Base-by-base conservation (phyloP, 2,329 filamentous ascomycete genomes). In the Rhinocladiella similis region DNA sequence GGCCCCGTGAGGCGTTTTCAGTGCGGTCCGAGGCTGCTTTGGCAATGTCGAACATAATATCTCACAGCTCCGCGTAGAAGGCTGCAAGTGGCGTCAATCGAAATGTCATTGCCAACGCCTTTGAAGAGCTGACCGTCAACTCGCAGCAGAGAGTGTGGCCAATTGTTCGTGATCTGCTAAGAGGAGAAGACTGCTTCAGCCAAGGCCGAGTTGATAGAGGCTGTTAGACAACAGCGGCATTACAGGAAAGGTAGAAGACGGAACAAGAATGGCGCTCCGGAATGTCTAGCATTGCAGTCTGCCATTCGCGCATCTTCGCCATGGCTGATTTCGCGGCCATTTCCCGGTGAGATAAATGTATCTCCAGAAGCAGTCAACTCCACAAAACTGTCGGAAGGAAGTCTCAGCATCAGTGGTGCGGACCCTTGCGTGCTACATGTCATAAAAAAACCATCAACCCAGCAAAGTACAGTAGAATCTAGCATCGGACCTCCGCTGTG, bases 301-400 rank as follows among this genome's bases (percentile, higher is more conserved):
- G 38, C 47, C 25, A 55, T 55, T 55, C 47, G 53, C 19, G 20
- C 20, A 16, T 46, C 43, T 1, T 46, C 12, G 25, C 19, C 7
- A n/a, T 49, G 13, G 16, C 20, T 43, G 50, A 47, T 6, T 20
- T 19, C 42, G 14, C 57, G 57, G 57, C 27, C 27, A 52, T 33
- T 54, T 42, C 50, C 57, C 57, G 57, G 57, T 57, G 47, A 60
- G 57, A 60, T 57, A 22, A 3, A 36, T 16, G 36, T 14, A 14
- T 10, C 35, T 4, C 12, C 12, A 14, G 35, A 38, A 38, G 12
- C 35, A 41, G 10, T 41, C 38, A 41, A 7, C 29, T 33, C 7
- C 29, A 3, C 6, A 12, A 33, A 7, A 33, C 29, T 12, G 29
- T 25, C 29, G 29, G 10, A 12, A 12, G 29, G 29, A 12, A n/a